These are phyloP conservation scores for Agrocybe chaxingu DNA, from an alignment of 768 basidiomycete genomes.

Conservation along the genomic window DNA sequence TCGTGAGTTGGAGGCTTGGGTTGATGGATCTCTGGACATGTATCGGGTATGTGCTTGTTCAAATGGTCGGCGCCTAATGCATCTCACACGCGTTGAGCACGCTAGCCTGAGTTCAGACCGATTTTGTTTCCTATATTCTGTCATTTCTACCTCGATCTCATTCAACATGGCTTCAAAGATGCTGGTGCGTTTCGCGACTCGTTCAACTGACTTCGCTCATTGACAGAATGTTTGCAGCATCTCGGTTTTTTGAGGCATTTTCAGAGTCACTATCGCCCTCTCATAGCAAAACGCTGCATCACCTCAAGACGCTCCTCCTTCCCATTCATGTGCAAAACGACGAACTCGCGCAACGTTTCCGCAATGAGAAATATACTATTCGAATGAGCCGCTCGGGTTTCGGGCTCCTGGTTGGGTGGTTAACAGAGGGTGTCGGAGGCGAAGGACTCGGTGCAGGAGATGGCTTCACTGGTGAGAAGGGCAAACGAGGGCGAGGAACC, in stretches of 20 bases:
- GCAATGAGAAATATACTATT: slow-evolving; percentile 87
- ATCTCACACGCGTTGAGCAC: slow-evolving; percentile 4
- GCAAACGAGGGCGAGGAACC: slow-evolving; percentile 81
- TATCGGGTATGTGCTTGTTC: slow-evolving; percentile 59
- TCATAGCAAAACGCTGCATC: slow-evolving; percentile 70
- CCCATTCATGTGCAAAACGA: slow-evolving; percentile 84
- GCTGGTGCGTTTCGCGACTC: slow-evolving; percentile 57
- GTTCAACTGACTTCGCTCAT: background rate
- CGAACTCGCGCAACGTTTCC: slow-evolving; percentile 78
- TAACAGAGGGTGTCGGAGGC: slow-evolving; percentile 88
- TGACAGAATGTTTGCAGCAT: slow-evolving; percentile 42
- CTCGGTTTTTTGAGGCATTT: slow-evolving; percentile 71
- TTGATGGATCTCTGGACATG: slow-evolving; percentile 89
- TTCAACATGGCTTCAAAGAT: slow-evolving; percentile 86
- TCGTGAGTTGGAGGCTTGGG: slow-evolving; percentile 83
- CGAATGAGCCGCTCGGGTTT: slow-evolving; percentile 91
- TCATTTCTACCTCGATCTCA: slow-evolving; percentile 94
- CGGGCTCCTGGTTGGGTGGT: slow-evolving; percentile 89
- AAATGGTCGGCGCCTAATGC: background rate
- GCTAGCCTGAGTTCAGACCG: slow-evolving; percentile 88
- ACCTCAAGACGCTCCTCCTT: slow-evolving; percentile 75
- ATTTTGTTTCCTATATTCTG: slow-evolving; percentile 95
- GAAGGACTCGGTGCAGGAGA: slow-evolving; percentile 78
- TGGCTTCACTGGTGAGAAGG: slow-evolving; percentile 78
- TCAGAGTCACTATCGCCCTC: slow-evolving; percentile 60